These are phyloP conservation scores for Podospora pseudoanserina DNA, from an alignment of 495 filamentous ascomycete genomes.

Conservation along the genomic window DNA sequence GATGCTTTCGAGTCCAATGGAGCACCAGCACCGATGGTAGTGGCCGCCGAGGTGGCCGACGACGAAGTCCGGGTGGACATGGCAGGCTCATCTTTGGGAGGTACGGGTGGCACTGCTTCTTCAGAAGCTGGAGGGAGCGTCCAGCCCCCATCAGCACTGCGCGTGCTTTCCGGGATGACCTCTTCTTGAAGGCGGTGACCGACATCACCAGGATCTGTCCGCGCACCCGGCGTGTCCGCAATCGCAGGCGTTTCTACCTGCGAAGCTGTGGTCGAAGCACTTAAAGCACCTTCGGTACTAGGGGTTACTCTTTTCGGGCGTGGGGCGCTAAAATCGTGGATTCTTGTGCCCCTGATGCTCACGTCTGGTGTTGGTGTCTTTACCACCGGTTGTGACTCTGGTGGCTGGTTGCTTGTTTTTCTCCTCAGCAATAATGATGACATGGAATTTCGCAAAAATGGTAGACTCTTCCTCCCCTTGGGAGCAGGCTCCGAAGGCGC, in stretches of 20 bases:
- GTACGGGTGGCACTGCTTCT: slow-evolving; percentile 32
- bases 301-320: slow-evolving; percentile 47
- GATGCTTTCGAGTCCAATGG: slow-evolving; percentile 23
- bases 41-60: slow-evolving; percentile 31
- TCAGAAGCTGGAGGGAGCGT: slow-evolving; percentile 14
- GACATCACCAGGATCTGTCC: slow-evolving; percentile 1
- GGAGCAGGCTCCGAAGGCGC: slow-evolving; percentile 51
- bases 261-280: neutral
- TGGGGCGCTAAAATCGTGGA: slow-evolving; percentile 90
- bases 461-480: slow-evolving; percentile 49
- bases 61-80: slow-evolving; percentile 29
- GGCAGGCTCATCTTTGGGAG: slow-evolving; percentile 35
- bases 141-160: neutral
- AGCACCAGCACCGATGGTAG: slow-evolving; percentile 21
- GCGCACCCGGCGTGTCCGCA: neutral
- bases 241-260: neutral
- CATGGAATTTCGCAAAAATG: slow-evolving; percentile 51
- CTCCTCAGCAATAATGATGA: slow-evolving; percentile 42
- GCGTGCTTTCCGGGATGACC: neutral
- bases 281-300: neutral
- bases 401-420: slow-evolving; percentile 41
- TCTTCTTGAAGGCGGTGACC: neutral
- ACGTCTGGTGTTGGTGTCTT: slow-evolving; percentile 62
- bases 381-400: slow-evolving; percentile 39
- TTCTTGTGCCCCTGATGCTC: slow-evolving; percentile 73